A percentile compares a stretch with the other conserved stretches of the same genome.
These are phyloP conservation scores for Penicillium psychrofluorescens DNA, from an alignment of 495 filamentous ascomycete genomes.

Conservation along the genomic window DNA sequence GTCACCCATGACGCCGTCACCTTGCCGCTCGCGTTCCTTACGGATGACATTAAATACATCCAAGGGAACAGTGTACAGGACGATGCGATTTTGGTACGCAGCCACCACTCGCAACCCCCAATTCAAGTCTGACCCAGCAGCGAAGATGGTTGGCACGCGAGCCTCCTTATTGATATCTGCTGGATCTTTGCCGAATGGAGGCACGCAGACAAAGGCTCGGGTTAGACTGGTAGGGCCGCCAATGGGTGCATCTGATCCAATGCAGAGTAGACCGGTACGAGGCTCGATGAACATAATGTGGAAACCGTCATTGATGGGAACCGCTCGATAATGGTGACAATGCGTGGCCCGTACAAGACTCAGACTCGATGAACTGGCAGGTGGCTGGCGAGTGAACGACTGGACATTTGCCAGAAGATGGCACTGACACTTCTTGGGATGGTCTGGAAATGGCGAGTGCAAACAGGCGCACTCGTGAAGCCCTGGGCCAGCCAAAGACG, in stretches of 20 bases:
- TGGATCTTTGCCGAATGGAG: conserved; percentile 24
- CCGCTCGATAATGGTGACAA: conserved; percentile 59
- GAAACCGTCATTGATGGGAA: conserved; percentile 62
- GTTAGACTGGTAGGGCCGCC: conserved; percentile 45
- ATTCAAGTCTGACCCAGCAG: conserved; percentile 49
- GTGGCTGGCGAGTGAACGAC: conserved; percentile 18
- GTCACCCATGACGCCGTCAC: conserved; percentile 28
- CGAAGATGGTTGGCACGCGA: conserved; percentile 45
- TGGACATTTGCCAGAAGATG: conserved; percentile 22
- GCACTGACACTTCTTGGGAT: conserved; percentile 21
- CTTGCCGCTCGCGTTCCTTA: conserved; percentile 29
- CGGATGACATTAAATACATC: conserved; percentile 48
- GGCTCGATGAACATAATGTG: conserved; percentile 68
- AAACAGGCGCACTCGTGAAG: conserved; percentile 27
- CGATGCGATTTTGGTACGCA: conserved; percentile 45
- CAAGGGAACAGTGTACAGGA: conserved; percentile 56
- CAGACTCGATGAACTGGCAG: conserved; percentile 17
- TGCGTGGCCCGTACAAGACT: conserved; percentile 32
- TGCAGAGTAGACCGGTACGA: conserved; percentile 47
- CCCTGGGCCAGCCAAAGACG: conserved; percentile 50
- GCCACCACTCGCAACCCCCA: conserved; percentile 59
- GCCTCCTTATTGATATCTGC: conserved; percentile 30
- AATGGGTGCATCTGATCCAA: conserved; percentile 60
- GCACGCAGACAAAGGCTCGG: conserved; percentile 32
- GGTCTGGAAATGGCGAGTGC: conserved; percentile 16